A percentile compares a stretch with the other conserved stretches of the same genome.
Evolutionary conservation across 139 green algal genomes (phyloP).

Genomic region (Yamagishiella unicocca): DNA sequence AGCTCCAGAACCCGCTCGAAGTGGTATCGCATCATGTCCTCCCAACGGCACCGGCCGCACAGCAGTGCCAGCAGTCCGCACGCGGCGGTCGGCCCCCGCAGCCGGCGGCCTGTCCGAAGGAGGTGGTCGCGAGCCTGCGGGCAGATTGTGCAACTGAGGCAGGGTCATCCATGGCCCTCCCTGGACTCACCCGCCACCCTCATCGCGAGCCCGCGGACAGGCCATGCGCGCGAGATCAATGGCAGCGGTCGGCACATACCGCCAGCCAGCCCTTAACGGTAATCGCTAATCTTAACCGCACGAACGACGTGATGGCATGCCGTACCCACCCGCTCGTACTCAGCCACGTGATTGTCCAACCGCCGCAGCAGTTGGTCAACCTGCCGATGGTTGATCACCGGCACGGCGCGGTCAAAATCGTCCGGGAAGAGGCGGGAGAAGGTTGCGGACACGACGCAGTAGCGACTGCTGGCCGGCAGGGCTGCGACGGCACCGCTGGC

Average conservation of each 20-base stretch:
- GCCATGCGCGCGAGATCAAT: too few relatives aligned
- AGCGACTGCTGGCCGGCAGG: not conserved
- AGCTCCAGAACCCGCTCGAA: conserved; percentile 46
- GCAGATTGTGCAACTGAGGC: not conserved
- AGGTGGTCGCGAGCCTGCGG: not conserved
- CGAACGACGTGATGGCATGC: not conserved
- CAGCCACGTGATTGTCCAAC: conserved; percentile 40
- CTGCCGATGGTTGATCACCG: conserved; percentile 59
- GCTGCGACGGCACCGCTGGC: conserved; percentile 1
- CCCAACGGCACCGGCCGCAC: not conserved
- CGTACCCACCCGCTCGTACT: conserved; percentile 23
- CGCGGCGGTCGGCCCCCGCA: not conserved
- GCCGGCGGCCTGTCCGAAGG: not conserved
- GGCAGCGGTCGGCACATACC: too few relatives aligned
- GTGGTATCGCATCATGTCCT: conserved; percentile 39
- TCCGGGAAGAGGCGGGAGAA: conserved; percentile 65
- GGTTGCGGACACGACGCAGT: conserved; percentile 36
- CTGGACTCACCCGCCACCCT: too few relatives aligned
- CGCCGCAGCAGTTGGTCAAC: conserved; percentile 69
- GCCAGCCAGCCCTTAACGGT: too few relatives aligned
- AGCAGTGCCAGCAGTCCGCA: not conserved
- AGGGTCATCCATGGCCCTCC: not conserved
- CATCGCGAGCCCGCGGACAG: too few relatives aligned
- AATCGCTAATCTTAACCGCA: too few relatives aligned
- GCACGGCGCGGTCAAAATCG: conserved; percentile 71